Base-by-base conservation (phyloP, 2,329 filamentous ascomycete genomes). In the Periconia sp. region DNA sequence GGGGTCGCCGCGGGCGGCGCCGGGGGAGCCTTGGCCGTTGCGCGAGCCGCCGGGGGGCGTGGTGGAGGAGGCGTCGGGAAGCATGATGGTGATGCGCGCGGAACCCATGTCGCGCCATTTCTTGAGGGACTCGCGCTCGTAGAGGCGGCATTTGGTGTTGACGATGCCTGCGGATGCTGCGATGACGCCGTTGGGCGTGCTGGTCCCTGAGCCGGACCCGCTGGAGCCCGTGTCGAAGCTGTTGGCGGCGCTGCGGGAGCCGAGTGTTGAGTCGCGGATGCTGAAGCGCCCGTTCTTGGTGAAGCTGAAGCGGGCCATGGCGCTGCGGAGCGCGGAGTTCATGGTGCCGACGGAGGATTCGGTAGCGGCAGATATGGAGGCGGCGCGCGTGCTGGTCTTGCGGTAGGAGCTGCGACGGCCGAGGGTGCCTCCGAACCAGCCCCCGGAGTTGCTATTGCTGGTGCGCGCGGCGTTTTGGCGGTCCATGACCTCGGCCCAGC, bases 71-170 rank as follows among this genome's bases (percentile, higher is more conserved):
- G 73, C 70, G 62, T 63, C 72, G n/a, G 91, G 89, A 17, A 86
- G 84, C 70, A 92, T 86, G 65, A 99, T 91, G 15, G 89, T 91
- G 55, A 99, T 78, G 37, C 86, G 82, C 55, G 92, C 95, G 62
- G 90, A 87, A 59, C 94, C 93, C 77, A 92, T 86, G 70, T 97
- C 92, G 56, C 91, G 87, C 94, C 94, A 99, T 70, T 93, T 93
- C 13, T 85, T 80, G 1, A 84, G 80, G 10, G 79, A 79, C 55
- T 92, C 88, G 47, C 93, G 86, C 46, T 90, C 81, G 71, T 97
- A 96, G 13, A 97, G 83, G 35, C 92, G 83, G 62, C 97, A 90
- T 63, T 92, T 92, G 48, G 93, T 85, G 65, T 94, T 92, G 50
- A 87, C 87, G 53, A 91, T 86, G 50, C 87, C 89, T 19, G 87